Evolutionary conservation across 495 filamentous ascomycete species (phyloP), one percentile per base, ranked within the genome.

Genomic region (Cercophora sp.): DNA sequence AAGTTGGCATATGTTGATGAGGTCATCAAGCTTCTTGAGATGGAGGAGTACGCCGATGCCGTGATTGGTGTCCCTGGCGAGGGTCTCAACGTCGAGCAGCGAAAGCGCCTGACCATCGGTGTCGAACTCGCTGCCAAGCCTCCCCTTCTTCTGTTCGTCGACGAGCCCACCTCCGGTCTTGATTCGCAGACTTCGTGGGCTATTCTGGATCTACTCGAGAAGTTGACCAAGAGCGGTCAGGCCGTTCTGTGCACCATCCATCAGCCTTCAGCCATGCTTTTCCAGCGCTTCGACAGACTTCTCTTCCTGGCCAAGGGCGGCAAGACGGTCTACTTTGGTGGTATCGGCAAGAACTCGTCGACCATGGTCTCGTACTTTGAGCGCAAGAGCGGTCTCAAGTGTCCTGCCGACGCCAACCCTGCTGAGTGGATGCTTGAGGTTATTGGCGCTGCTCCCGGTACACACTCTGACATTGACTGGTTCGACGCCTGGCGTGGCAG

Each of bases 361-460:
- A 85, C 75, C 15, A 67, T 96, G 55, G 79, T 82, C 1, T 78
- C 67, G 56, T 96, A 96, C 70, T 96, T 96, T 57, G 86, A 93
- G 69, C 74, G 76, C 41, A 86, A 91, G 61, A 86, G 91, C 40
- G 88, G 86, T 3, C 70, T 76, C 16, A 75, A 81, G 35, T 96
- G 90, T 67, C 86, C 87, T 2, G 55, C 63, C 2, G 84, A 86
- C 13, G 86, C 88, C n/a, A 96, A 88, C 70, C 90, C 90, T 23
- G 92, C 92, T 16, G 92, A 97, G 70, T 96, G 88, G 88, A 96
- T 97, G 88, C 76, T 97, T 29, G 90, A 96, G 62, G 85, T 89
- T 42, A 95, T 92, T 61, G 92, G 91, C 54, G 90, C 89, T 22
- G 91, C 91, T 1, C 91, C 91, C n/a, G 89, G 88, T 20, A 84